Evolutionary conservation across 805 yeast genomes (phyloP).

Genomic region (Yamadazyma sp.): DNA sequence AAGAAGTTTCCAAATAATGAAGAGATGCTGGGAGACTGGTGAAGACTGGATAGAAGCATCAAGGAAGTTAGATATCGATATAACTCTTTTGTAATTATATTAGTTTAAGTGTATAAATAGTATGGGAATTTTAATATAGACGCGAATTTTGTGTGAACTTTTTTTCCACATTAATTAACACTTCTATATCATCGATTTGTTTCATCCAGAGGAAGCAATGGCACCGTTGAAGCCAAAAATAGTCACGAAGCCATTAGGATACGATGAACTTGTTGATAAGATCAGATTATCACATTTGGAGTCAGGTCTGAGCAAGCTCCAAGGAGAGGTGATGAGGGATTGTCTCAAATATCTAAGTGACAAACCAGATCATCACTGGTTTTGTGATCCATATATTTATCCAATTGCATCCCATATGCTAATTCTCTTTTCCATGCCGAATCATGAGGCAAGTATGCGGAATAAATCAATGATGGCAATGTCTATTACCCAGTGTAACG

Average conservation of each 20-base stretch:
- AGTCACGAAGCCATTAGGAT: conserved; percentile 2
- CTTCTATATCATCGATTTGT: no score
- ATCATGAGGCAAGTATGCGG: conserved; percentile 43
- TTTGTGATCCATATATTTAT: conserved; percentile 50
- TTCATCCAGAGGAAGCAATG: no score
- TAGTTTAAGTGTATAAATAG: no score
- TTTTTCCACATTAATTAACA: no score
- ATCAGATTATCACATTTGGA: conserved; percentile 3
- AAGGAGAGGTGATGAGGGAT: conserved; percentile 7
- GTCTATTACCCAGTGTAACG: conserved; percentile 46
- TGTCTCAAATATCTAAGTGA: conserved; percentile 24
- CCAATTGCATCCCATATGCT: conserved; percentile 53
- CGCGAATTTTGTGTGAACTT: no score
- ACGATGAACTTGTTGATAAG: conserved; percentile 4
- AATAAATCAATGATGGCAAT: conserved; percentile 36
- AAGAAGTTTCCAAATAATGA: conserved; percentile 48
- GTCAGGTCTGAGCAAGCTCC: conserved; percentile 3
- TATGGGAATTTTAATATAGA: no score
- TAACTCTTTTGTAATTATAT: conserved; percentile 31
- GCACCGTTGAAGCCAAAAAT: not conserved
- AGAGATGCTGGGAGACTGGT: conserved; percentile 51
- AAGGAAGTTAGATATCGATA: conserved; percentile 36
- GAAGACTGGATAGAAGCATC: conserved; percentile 52
- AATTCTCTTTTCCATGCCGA: conserved; percentile 59
- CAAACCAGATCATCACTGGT: conserved; percentile 41